A percentile compares a stretch with the other conserved stretches of the same genome.
These are phyloP conservation scores for Earliella scabrosa DNA, from an alignment of 1,284 basidiomycete genomes.

Conservation along the genomic window DNA sequence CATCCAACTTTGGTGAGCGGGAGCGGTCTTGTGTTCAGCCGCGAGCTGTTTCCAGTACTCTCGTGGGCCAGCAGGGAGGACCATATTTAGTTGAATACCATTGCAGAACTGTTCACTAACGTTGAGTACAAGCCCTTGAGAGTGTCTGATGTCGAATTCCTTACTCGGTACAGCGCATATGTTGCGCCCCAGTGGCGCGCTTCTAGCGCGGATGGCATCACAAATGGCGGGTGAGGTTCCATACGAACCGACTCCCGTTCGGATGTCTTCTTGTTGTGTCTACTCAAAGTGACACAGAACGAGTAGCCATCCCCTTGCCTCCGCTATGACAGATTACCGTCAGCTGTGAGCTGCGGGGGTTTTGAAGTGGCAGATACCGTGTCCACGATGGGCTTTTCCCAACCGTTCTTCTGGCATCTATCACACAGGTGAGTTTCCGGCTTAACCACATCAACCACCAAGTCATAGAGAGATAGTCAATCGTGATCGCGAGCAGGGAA, in stretches of 20 bases:
- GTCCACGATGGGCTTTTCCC: slow-evolving; percentile 80
- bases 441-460: no score
- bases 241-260: slow-evolving; percentile 74
- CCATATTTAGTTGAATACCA: slow-evolving; percentile 74
- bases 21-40: slow-evolving; percentile 67
- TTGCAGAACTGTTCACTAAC: slow-evolving; percentile 93
- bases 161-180: slow-evolving; percentile 84
- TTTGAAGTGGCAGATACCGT: slow-evolving; percentile 50
- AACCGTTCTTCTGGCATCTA: slow-evolving; percentile 85
- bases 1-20: slow-evolving; percentile 82
- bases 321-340: slow-evolving; percentile 40
- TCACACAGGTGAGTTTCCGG: background rate
- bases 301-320: slow-evolving; percentile 56
- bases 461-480: no score
- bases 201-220: slow-evolving; percentile 66
- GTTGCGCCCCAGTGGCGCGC: slow-evolving; percentile 90
- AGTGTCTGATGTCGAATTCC: no score
- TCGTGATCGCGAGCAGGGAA: no score
- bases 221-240: slow-evolving; percentile 71
- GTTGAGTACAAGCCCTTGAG: no score
- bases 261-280: slow-evolving; percentile 71
- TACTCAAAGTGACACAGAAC: slow-evolving; percentile 67
- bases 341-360: background rate
- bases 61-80: slow-evolving; percentile 80
- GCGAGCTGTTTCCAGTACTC: slow-evolving; percentile 86